These are phyloP conservation scores for Macroventuria anomochaeta DNA, from an alignment of 2,329 filamentous ascomycete genomes.

Conservation along the genomic window DNA sequence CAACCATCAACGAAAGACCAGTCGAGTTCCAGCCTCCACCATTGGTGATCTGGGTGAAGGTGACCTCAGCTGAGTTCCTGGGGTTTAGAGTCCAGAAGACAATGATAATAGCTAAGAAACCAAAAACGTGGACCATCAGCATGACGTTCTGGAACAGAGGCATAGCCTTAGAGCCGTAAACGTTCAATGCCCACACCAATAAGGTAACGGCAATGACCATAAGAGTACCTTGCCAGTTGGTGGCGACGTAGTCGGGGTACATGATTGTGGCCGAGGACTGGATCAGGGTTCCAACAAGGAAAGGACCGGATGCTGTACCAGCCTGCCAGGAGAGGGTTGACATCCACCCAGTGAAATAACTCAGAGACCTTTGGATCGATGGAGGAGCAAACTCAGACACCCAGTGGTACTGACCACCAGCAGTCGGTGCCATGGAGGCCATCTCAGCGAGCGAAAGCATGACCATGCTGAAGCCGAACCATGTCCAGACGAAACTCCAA, in stretches of 20 bases:
- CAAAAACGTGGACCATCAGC: conserved; percentile 51
- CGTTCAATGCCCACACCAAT: conserved; percentile 53
- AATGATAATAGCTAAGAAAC: conserved; percentile 54
- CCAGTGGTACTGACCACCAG: conserved; percentile 47
- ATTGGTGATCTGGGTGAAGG: conserved; percentile 47
- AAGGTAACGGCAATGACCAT: conserved; percentile 56
- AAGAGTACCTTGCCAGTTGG: conserved; percentile 58
- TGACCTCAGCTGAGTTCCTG: conserved; percentile 34
- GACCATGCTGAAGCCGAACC: conserved; percentile 41
- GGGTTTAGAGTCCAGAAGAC: conserved; percentile 47
- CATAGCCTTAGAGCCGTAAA: conserved; percentile 40
- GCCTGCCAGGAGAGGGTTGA: conserved; percentile 59
- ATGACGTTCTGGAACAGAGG: conserved; percentile 47
- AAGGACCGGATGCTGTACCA: conserved; percentile 56
- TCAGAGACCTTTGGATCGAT: conserved; percentile 36
- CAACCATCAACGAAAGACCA: conserved; percentile 50
- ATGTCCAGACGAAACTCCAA: conserved; percentile 47
- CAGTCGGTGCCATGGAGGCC: conserved; percentile 46
- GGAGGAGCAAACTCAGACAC: conserved; percentile 44
- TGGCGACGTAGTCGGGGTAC: conserved; percentile 51
- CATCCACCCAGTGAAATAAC: conserved; percentile 55
- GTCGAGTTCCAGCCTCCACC: conserved; percentile 49
- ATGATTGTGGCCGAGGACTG: conserved; percentile 53
- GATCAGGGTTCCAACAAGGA: conserved; percentile 57
- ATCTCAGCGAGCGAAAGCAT: conserved; percentile 45